Evolutionary conservation across 331 rosid species (phyloP).

Genomic region (Stylosanthes scabra): DNA sequence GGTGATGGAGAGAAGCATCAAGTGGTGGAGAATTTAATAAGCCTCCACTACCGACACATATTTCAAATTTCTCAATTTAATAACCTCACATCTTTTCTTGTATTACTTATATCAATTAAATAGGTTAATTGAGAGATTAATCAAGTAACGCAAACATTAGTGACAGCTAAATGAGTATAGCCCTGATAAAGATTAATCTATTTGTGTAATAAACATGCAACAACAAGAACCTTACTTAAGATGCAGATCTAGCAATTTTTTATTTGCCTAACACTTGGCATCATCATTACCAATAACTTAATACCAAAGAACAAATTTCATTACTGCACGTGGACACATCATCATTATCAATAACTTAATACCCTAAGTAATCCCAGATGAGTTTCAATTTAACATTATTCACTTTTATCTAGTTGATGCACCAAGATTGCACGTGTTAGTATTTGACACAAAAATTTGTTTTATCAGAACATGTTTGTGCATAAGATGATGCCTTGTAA

Average conservation of each 20-base stretch:
- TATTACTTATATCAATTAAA: background rate
- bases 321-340: too few relatives aligned
- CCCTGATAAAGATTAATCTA: background rate
- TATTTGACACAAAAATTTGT: too few relatives aligned
- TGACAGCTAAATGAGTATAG: background rate
- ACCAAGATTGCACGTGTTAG: too few relatives aligned
- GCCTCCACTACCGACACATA: slow-evolving; percentile 35
- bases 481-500: too few relatives aligned
- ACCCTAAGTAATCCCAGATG: background rate
- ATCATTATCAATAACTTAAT: background rate
- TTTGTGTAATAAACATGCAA: background rate
- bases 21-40: slow-evolving; percentile 58
- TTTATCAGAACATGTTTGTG: too few relatives aligned
- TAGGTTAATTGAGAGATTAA: too few relatives aligned
- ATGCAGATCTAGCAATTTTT: background rate
- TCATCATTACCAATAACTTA: too few relatives aligned
- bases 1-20: slow-evolving; percentile 55
- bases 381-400: background rate
- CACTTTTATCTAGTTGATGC: background rate
- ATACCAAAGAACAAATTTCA: too few relatives aligned
- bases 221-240: background rate
- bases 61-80: slow-evolving; percentile 21
- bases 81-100: background rate
- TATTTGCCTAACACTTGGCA: background rate
- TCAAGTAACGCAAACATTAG: too few relatives aligned